phyloP scores from a whole-genome alignment of 345 rosid species.

The Eucalyptus cladocalyx region DNA sequence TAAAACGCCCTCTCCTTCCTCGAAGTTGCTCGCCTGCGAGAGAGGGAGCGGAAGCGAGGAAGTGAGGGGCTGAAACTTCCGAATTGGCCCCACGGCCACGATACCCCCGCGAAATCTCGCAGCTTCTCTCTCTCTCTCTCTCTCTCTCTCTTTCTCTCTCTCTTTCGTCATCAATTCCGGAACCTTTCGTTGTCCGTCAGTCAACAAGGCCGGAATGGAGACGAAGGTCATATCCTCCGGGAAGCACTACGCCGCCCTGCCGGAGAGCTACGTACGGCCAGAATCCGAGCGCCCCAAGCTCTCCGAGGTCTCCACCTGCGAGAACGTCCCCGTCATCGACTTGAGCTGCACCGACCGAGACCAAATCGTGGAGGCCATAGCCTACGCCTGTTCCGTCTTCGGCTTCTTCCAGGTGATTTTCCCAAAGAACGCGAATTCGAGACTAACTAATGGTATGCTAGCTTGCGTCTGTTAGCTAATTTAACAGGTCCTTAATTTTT shows the following conservation, averaged over 20 bases:
- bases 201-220: conserved; percentile 15
- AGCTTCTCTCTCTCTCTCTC: background rate
- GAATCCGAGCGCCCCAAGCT: conserved; percentile 66
- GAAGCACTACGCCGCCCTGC: conserved; percentile 22
- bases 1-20: background rate
- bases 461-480: background rate
- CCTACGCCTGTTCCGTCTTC: conserved; percentile 35
- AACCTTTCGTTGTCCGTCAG: background rate
- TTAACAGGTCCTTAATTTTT: background rate
- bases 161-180: background rate
- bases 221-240: conserved; percentile 65
- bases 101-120: background rate
- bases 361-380: conserved; percentile 22
- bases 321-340: conserved; percentile 62
- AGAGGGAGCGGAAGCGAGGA: too few relatives aligned
- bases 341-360: conserved; percentile 30
- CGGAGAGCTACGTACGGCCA: conserved; percentile 58
- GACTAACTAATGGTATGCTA: background rate
- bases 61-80: background rate
- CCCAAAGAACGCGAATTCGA: background rate
- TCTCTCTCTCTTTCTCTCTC: background rate
- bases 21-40: background rate
- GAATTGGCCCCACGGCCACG: too few relatives aligned
- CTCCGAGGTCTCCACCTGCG: conserved; percentile 38
- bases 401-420: conserved; percentile 69